These are phyloP conservation scores for Cornus suecica DNA, from an alignment of 148 eudicot genomes.

Conservation along the genomic window DNA sequence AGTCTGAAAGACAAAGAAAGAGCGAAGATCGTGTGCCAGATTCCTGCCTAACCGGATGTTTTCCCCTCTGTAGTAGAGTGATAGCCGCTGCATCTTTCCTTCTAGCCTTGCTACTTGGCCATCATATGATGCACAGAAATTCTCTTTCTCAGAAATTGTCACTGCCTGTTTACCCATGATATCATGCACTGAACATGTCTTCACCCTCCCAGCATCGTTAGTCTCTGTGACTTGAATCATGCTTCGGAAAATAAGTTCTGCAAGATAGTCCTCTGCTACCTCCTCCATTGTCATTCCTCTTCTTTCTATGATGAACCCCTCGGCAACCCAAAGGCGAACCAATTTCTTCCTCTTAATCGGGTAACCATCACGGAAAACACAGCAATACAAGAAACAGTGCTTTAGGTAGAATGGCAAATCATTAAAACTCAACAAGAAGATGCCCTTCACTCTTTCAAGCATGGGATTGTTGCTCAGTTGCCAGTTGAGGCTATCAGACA, in stretches of 20 bases:
- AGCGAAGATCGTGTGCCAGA: slow-evolving; percentile 23
- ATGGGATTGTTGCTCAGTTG: slow-evolving; percentile 32
- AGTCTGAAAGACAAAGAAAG: slow-evolving; percentile 29
- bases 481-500: slow-evolving; percentile 35
- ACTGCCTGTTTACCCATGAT: slow-evolving; percentile 35
- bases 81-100: slow-evolving; percentile 21
- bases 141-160: slow-evolving; percentile 27
- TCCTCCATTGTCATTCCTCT: slow-evolving; percentile 34
- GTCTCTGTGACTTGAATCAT: slow-evolving; percentile 32
- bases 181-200: slow-evolving; percentile 32
- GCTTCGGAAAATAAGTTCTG: slow-evolving; percentile 33
- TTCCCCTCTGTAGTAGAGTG: slow-evolving; percentile 19
- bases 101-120: slow-evolving; percentile 14
- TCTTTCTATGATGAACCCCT: slow-evolving; percentile 33
- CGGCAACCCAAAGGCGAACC: slow-evolving; percentile 39
- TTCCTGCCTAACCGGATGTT: slow-evolving; percentile 17
- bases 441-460: slow-evolving; percentile 32
- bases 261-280: slow-evolving; percentile 36
- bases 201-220: slow-evolving; percentile 26
- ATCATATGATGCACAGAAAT: slow-evolving; percentile 25
- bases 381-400: slow-evolving; percentile 37
- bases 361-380: slow-evolving; percentile 30
- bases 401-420: slow-evolving; percentile 34
- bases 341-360: slow-evolving; percentile 29
- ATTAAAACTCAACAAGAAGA: slow-evolving; percentile 32